These are phyloP conservation scores for Celoporthe dispersa DNA, from an alignment of 2,329 filamentous ascomycete species.

Conservation along the genomic window DNA sequence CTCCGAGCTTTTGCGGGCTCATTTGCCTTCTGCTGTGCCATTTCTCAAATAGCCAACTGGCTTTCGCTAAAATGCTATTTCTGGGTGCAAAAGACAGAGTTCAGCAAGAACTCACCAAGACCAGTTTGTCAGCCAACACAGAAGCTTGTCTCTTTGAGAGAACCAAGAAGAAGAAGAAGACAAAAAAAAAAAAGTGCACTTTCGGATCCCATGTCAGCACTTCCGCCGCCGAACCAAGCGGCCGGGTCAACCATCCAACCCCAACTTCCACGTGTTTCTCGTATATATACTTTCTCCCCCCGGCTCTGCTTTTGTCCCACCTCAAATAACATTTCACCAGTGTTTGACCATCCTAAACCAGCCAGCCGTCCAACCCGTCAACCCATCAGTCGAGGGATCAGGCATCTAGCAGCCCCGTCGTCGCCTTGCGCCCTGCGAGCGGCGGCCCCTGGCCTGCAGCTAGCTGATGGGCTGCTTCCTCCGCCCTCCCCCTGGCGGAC, in stretches of 20 bases:
- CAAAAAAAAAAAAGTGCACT: neutral
- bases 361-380: no score
- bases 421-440: neutral
- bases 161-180: no score
- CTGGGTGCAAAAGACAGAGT: no score
- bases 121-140: no score
- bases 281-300: neutral
- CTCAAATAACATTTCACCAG: no score
- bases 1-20: no score
- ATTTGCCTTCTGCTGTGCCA: no score
- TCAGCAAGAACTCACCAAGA: no score
- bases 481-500: neutral
- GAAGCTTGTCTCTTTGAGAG: no score
- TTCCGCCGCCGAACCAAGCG: slow-evolving; percentile 9
- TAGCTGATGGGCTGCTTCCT: neutral
- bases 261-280: neutral
- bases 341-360: neutral
- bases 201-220: slow-evolving; percentile 1
- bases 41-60: no score
- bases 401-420: neutral
- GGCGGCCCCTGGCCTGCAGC: neutral
- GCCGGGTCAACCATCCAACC: slow-evolving; percentile 10
- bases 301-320: neutral
- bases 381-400: neutral
- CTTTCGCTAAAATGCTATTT: no score